Base-by-base conservation (phyloP, 2,329 filamentous ascomycete species). In the Neophaeococcomyces aloes region DNA sequence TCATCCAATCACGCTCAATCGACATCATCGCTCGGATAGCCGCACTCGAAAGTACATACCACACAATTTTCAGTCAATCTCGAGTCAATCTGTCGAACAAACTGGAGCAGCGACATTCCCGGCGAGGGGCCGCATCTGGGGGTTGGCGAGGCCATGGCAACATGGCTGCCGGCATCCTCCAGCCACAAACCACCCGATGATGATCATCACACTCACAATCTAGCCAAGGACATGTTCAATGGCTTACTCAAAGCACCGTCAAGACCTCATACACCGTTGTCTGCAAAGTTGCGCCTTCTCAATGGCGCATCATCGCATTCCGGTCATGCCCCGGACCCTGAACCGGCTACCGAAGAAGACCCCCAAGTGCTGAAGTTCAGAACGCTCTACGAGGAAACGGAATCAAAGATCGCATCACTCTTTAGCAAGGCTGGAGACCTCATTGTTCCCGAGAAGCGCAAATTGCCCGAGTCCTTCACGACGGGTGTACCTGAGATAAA, bases 401-500 rank as follows among this genome's bases (percentile, higher is more conserved):
- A 95, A 65, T 74, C 78, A 55, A 82, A 79, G 65, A 80, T 95
- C 57, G 76, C 79, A 50, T 70, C 78, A 32, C 69, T 95, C n/a
- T 93, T 94, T 60, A 70, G 71, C 30, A 66, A 65, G 32, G 64
- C 60, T 42, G 57, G 52, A 7, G 44, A 49, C 37, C 51, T 50
- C 14, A 23, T 53, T 17, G 23, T 48, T 51, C 23, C 40, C 39
- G 33, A 44, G 23, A 29, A 21, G 18, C 37, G 40, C 18, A 45
- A 45, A 36, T 19, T 38, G 7, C 40, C 27, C 23, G 34, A 25
- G 11, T 37, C 35, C 23, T 48, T 51, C 27, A 52, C 35, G 35
- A n/a, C 38, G 4, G 15, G 25, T 8, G 59, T 62, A 40, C 46
- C 53, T 36, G 47, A 48, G 21, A 56, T 59, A 27, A 56, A 57